Conservation (phyloP, 2,329 filamentous ascomycete genomes). For the Sporothrix globosa region DNA sequence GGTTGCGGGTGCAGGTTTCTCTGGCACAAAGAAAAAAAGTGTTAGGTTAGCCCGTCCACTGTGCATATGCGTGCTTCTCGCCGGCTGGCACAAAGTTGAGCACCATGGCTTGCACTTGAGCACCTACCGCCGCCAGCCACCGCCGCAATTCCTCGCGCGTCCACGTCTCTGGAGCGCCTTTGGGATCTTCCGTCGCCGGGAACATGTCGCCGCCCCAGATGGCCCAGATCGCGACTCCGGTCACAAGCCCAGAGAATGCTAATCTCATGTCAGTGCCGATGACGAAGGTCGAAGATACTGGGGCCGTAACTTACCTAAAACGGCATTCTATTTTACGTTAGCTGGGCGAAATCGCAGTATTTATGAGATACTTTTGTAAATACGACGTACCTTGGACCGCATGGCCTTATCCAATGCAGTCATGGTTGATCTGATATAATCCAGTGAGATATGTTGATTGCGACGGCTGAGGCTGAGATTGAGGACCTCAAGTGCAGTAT, state of each 20-base stretch:
- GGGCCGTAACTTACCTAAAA: conserved; percentile 60
- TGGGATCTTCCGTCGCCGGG: conserved; percentile 74
- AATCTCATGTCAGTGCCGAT: not conserved
- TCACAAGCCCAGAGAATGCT: conserved; percentile 65
- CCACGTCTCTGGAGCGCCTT: conserved; percentile 72
- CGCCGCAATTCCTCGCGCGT: conserved; percentile 75
- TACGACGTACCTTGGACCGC: conserved; percentile 64
- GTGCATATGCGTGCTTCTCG: not conserved
- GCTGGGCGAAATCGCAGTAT: conserved; percentile 27
- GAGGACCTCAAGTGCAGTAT: not conserved
- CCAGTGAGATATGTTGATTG: not conserved
- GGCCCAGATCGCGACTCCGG: conserved; percentile 77
- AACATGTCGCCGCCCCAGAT: conserved; percentile 89
- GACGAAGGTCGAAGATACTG: not conserved
- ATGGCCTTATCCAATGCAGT: conserved; percentile 70
- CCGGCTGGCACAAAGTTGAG: not conserved
- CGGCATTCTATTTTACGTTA: conserved; percentile 59
- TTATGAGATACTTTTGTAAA: not conserved
- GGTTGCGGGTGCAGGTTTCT: conserved; percentile 52
- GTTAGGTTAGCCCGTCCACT: conserved; percentile 3
- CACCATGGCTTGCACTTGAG: not conserved
- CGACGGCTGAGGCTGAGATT: not conserved
- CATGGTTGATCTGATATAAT: conserved; percentile 56
- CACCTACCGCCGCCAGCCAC: conserved; percentile 78
- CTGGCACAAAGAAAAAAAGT: conserved; percentile 40